phyloP scores from a whole-genome alignment of 2,329 filamentous ascomycete genomes.

The Cladosporium sp. region DNA sequence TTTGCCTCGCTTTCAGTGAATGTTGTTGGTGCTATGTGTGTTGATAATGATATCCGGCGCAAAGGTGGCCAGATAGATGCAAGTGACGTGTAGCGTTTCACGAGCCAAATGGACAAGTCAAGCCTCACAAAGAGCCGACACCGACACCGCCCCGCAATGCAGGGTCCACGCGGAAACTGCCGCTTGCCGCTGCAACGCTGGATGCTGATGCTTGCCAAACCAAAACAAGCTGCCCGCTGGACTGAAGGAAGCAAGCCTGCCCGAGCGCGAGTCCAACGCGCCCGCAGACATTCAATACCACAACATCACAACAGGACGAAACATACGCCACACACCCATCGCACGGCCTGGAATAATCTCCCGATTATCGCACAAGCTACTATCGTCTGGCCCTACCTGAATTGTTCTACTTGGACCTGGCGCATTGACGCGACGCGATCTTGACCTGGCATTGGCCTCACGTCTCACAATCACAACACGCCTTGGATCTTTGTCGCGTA shows the following conservation, averaged over 20 bases:
- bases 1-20: not conserved
- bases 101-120: not conserved
- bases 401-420: not conserved
- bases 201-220: not conserved
- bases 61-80: slow-evolving; percentile 14
- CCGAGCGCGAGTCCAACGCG: slow-evolving; percentile 4
- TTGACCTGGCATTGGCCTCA: not conserved
- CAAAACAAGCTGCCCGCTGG: slow-evolving; percentile 1
- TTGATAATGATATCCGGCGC: slow-evolving; percentile 3
- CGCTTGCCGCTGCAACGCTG: not conserved
- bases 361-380: not conserved
- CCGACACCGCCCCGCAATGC: slow-evolving; percentile 1
- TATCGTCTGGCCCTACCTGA: not conserved
- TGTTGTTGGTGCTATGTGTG: not conserved
- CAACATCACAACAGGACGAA: not conserved
- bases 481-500: not conserved
- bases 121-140: not conserved
- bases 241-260: slow-evolving; percentile 5
- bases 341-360: not conserved
- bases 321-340: not conserved
- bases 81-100: slow-evolving; percentile 7
- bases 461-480: not conserved
- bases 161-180: slow-evolving; percentile 5
- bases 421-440: slow-evolving; percentile 8
- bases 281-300: slow-evolving; percentile 1